Evolutionary conservation across 345 rosid species (phyloP).

Genomic region (Ailanthus altissimus): DNA sequence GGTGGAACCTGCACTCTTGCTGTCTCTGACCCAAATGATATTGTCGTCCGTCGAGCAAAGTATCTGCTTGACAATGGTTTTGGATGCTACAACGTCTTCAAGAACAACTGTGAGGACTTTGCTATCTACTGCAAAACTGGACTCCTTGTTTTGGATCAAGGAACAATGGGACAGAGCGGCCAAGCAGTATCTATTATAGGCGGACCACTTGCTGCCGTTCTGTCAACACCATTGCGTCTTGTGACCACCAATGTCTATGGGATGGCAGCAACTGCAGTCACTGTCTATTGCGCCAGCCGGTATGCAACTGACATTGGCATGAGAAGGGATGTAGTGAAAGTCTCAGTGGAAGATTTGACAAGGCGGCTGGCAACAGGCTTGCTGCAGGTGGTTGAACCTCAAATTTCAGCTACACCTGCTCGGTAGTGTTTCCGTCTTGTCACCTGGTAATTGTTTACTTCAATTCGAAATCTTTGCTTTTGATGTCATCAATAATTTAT

Average conservation of each 20-base stretch:
- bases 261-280: slow-evolving; percentile 76
- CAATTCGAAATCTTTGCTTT: background rate
- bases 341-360: slow-evolving; percentile 74
- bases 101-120: slow-evolving; percentile 85
- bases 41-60: slow-evolving; percentile 68
- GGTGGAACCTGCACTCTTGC: slow-evolving; percentile 97
- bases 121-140: slow-evolving; percentile 88
- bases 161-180: slow-evolving; percentile 80
- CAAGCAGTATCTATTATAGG: slow-evolving; percentile 76
- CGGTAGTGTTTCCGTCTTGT: background rate
- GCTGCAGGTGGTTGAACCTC: slow-evolving; percentile 59
- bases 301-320: slow-evolving; percentile 85
- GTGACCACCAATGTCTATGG: slow-evolving; percentile 79
- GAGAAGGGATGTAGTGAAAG: slow-evolving; percentile 76
- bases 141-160: slow-evolving; percentile 56
- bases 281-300: slow-evolving; percentile 79
- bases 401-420: slow-evolving; percentile 25
- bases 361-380: slow-evolving; percentile 58
- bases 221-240: slow-evolving; percentile 68
- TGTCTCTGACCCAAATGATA: slow-evolving; percentile 48
- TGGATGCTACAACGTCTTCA: slow-evolving; percentile 78
- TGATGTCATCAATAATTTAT: background rate
- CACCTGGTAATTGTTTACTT: background rate
- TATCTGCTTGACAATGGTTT: slow-evolving; percentile 80
- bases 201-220: slow-evolving; percentile 79